Evolutionary conservation across 805 yeast species (phyloP).

Genomic region (Deakozyma indianensis): DNA sequence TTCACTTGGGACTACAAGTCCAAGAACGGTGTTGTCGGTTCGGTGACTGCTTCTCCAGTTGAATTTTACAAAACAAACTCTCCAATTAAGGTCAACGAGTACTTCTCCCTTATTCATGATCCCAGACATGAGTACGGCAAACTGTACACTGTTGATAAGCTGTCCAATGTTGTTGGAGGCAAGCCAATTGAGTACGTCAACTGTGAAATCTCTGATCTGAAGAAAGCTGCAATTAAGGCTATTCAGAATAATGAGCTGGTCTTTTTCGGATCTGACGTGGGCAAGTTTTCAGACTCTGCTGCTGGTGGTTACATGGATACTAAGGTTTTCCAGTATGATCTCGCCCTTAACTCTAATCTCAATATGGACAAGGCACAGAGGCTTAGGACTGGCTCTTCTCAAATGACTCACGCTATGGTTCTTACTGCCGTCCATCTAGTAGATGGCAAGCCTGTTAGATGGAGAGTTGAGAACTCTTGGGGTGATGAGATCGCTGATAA

Average conservation of each 20-base stretch:
- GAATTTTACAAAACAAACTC: conserved; percentile 46
- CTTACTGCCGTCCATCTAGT: conserved; percentile 66
- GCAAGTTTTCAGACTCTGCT: conserved; percentile 53
- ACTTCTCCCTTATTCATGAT: conserved; percentile 63
- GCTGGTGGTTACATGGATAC: conserved; percentile 59
- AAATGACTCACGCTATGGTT: conserved; percentile 87
- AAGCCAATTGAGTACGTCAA: conserved; percentile 59
- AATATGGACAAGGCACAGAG: conserved; percentile 51
- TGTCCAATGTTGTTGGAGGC: conserved; percentile 64
- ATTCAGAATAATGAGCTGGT: conserved; percentile 64
- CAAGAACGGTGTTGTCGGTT: conserved; percentile 44
- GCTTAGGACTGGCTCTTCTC: conserved; percentile 52
- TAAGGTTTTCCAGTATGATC: conserved; percentile 50
- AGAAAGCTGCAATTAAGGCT: conserved; percentile 49
- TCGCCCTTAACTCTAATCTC: conserved; percentile 31
- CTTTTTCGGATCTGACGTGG: conserved; percentile 85
- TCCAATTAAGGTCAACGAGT: conserved; percentile 34
- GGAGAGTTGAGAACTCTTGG: conserved; percentile 71
- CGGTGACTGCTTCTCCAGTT: conserved; percentile 43
- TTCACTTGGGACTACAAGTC: conserved; percentile 66
- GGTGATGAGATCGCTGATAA: conserved; percentile 53
- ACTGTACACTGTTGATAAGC: conserved; percentile 54
- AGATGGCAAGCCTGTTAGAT: conserved; percentile 44
- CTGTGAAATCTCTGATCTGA: conserved; percentile 41
- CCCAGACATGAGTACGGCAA: conserved; percentile 60